Conservation (phyloP, 1,284 basidiomycete genomes). For the Calocybe gambosa region DNA sequence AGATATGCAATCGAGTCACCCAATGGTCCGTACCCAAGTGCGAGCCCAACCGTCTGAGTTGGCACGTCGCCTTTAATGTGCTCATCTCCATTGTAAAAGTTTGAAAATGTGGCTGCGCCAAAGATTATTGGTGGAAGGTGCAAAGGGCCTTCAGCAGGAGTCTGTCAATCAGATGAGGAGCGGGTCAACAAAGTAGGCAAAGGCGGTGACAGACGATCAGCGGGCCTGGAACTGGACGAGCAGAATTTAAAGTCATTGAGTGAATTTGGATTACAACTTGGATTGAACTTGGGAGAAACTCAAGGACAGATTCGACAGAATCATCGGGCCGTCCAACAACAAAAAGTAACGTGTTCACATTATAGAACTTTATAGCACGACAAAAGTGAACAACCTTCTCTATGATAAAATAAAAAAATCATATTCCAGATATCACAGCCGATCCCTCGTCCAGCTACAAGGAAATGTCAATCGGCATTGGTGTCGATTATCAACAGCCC, state of each 20-base stretch:
- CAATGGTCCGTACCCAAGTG: conserved; percentile 51
- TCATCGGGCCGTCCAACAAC: conserved; percentile 1
- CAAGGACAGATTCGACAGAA: background rate
- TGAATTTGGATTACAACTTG: conserved; percentile 20
- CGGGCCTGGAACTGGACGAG: conserved; percentile 36
- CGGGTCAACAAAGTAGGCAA: background rate
- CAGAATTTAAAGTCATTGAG: conserved; percentile 28
- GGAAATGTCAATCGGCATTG: conserved; percentile 13
- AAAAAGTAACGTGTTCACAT: conserved; percentile 1
- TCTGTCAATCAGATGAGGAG: conserved; percentile 13
- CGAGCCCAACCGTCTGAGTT: conserved; percentile 70
- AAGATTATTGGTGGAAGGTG: conserved; percentile 31
- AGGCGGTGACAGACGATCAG: conserved; percentile 23
- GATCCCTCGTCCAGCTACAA: conserved; percentile 65
- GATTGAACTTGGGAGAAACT: no score
- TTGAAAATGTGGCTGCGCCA: conserved; percentile 62
- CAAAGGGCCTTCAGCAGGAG: conserved; percentile 23
- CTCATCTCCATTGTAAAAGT: conserved; percentile 66
- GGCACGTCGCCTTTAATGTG: conserved; percentile 56
- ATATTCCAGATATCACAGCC: conserved; percentile 45
- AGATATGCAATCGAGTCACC: background rate
- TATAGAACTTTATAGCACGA: conserved; percentile 11
- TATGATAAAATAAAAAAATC: conserved; percentile 6
- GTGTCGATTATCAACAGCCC: conserved; percentile 13
- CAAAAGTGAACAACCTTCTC: conserved; percentile 8